Conservation (phyloP, 495 filamentous ascomycete species). For the Pyrenopolyporus hunteri region DNA sequence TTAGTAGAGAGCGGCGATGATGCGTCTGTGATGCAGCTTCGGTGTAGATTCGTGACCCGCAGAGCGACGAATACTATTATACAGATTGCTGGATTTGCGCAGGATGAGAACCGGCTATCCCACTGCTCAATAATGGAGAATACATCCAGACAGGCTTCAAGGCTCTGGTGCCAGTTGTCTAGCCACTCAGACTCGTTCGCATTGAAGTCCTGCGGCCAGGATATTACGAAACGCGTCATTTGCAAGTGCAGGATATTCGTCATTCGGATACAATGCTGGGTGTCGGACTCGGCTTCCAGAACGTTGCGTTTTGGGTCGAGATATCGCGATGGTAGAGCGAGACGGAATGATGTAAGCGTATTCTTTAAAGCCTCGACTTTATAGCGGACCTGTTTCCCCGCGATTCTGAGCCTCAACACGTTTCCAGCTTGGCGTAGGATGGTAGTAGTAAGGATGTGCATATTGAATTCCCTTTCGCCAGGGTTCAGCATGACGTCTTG, state of each 20-base stretch:
- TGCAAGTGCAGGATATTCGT: constrained; percentile 35
- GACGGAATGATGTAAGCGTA: constrained; percentile 26
- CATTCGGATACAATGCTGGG: constrained; percentile 32
- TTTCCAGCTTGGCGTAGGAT: constrained; percentile 35
- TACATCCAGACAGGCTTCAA: constrained; percentile 31
- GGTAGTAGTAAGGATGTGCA: constrained; percentile 41
- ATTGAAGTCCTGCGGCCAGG: constrained; percentile 5
- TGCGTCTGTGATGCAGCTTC: constrained; percentile 9
- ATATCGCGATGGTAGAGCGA: constrained; percentile 34
- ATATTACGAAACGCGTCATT: constrained; percentile 23
- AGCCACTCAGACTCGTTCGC: constrained; percentile 19
- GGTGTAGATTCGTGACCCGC: constrained; percentile 30
- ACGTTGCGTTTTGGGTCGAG: constrained; percentile 36
- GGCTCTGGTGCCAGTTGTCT: constrained; percentile 24
- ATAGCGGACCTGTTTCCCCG: constrained; percentile 15
- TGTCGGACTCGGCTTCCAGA: constrained; percentile 24
- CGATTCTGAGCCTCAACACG: constrained; percentile 19
- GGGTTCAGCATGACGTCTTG: constrained; percentile 26
- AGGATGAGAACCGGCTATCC: constrained; percentile 32
- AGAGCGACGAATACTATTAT: constrained; percentile 29
- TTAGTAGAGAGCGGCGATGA: not conserved
- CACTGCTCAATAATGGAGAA: constrained; percentile 29
- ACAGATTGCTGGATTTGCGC: constrained; percentile 37
- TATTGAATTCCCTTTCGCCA: constrained; percentile 29
- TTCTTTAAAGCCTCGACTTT: constrained; percentile 11